Evolutionary conservation across 2,329 filamentous ascomycete genomes (phyloP).

Genomic region (Sporothrix euskadiensis): DNA sequence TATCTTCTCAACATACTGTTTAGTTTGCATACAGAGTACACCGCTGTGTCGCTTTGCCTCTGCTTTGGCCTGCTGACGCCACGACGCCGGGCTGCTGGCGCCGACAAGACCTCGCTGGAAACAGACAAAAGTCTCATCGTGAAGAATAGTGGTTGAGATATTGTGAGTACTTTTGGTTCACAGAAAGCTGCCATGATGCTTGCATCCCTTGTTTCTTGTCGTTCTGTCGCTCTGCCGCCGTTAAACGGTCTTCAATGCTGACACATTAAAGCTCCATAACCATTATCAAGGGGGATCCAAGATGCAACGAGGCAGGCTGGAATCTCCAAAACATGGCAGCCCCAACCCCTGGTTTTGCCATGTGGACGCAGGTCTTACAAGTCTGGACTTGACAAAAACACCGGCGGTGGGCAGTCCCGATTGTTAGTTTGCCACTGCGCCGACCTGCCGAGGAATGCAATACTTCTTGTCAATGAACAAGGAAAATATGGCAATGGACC

Average conservation of each 20-base stretch:
- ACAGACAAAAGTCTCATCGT: not conserved
- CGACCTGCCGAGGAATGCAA: slow-evolving; percentile 12
- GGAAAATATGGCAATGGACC: not conserved
- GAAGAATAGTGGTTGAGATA: not conserved
- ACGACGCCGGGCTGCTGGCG: not conserved
- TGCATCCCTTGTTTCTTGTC: slow-evolving; percentile 1
- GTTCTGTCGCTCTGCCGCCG: not conserved
- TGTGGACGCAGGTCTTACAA: not conserved
- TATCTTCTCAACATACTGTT: not conserved
- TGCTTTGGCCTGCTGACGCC: not conserved
- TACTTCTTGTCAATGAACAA: not conserved
- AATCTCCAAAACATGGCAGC: slow-evolving; percentile 10
- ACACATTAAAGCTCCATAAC: not conserved
- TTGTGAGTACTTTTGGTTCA: not conserved
- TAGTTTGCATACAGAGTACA: not conserved
- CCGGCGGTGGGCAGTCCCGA: not conserved
- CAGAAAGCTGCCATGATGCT: not conserved
- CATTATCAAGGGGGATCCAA: not conserved
- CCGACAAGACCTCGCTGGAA: not conserved
- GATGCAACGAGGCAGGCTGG: not conserved
- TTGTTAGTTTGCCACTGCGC: slow-evolving; percentile 4
- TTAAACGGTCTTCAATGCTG: not conserved
- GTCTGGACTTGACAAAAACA: not conserved
- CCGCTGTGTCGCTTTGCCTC: not conserved
- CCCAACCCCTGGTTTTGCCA: not conserved